A percentile compares a stretch with the other conserved stretches of the same genome.
Conservation (phyloP, 2,329 filamentous ascomycete genomes). For the Tolypocladium pustulatum region DNA sequence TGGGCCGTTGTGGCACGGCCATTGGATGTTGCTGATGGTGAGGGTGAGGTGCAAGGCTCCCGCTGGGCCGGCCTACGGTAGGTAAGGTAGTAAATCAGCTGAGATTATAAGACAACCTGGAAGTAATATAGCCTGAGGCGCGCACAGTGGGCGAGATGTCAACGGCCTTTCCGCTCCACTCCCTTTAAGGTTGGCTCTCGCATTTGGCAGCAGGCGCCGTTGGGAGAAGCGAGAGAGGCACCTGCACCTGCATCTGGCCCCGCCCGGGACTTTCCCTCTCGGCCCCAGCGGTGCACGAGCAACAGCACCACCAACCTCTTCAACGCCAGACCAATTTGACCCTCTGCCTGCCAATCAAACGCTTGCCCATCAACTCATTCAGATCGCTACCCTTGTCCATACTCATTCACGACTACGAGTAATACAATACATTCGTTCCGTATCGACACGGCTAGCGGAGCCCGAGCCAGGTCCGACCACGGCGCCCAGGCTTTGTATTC, state of each 20-base stretch:
- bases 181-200: background rate
- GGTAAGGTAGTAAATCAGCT: background rate
- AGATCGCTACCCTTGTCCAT: background rate
- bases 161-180: background rate
- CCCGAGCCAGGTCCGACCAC: background rate
- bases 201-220: background rate
- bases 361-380: background rate
- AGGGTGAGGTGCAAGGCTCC: background rate
- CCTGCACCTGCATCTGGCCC: background rate
- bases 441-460: background rate
- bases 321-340: background rate
- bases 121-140: too few relatives aligned
- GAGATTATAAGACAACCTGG: background rate
- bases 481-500: background rate
- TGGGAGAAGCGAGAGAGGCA: background rate
- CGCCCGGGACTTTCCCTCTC: background rate
- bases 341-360: background rate
- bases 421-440: background rate
- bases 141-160: too few relatives aligned
- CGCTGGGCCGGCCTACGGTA: background rate
- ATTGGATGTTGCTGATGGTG: background rate
- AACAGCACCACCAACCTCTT: background rate
- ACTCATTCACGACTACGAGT: background rate
- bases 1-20: background rate
- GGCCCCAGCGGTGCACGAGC: background rate